Percentiles rank a stretch among this genome's conserved stretches.
Evolutionary conservation across 169 alveolate species (phyloP).

Genomic region (Cryptosporidium parvum): DNA sequence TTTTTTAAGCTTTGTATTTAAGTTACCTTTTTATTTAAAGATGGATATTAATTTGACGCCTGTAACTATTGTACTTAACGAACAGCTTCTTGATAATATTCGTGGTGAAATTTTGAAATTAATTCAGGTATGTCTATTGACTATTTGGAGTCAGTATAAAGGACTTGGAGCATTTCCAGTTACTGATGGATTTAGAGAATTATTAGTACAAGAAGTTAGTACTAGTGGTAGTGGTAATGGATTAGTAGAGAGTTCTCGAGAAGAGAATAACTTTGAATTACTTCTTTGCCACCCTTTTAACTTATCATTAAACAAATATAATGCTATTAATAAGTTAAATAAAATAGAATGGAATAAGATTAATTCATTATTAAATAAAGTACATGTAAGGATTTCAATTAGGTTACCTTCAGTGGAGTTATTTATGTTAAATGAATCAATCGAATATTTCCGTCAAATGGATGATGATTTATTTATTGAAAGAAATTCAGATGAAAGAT

Average conservation of each 20-base stretch:
- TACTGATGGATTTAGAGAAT: not conserved
- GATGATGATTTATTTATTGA: not conserved
- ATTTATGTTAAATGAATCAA: conserved; percentile 59
- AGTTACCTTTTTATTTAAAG: conserved; percentile 58
- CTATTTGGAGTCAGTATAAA: conserved; percentile 71
- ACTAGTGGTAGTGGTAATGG: no score
- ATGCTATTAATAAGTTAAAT: conserved; percentile 3
- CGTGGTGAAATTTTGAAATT: conserved; percentile 57
- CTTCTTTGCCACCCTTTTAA: conserved; percentile 66
- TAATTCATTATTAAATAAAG: conserved; percentile 38
- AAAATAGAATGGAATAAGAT: conserved; percentile 25
- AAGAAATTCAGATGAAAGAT: not conserved
- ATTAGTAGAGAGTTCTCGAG: not conserved
- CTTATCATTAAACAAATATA: conserved; percentile 31
- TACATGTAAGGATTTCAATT: conserved; percentile 53
- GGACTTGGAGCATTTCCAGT: conserved; percentile 74
- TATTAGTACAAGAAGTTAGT: conserved; percentile 2
- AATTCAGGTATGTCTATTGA: conserved; percentile 44
- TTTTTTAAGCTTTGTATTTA: conserved; percentile 29
- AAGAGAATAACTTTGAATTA: conserved; percentile 32
- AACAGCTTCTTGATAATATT: conserved; percentile 52
- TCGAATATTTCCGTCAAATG: conserved; percentile 31
- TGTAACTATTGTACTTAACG: conserved; percentile 23
- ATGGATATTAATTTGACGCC: conserved; percentile 37
- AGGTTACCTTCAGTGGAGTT: conserved; percentile 42